Evolutionary conservation across 2,329 filamentous ascomycete species (phyloP).

Genomic region (Aphanoascus verrucosus): DNA sequence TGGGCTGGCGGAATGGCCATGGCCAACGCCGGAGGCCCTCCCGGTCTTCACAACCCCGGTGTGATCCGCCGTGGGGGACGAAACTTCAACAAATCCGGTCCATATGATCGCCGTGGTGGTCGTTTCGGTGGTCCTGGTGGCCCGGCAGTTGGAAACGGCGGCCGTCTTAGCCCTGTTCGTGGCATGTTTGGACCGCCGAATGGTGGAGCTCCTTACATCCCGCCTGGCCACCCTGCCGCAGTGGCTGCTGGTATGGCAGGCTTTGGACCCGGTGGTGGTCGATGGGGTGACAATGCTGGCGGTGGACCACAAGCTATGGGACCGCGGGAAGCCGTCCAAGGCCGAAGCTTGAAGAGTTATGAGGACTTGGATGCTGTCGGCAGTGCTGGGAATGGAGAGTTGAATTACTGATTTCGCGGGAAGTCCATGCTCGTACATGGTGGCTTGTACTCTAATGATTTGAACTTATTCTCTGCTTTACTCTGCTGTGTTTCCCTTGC

Average conservation of each 20-base stretch:
- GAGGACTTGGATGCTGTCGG: constrained; percentile 88
- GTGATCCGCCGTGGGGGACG: constrained; percentile 59
- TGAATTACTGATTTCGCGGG: constrained; percentile 62
- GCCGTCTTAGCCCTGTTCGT: constrained; percentile 39
- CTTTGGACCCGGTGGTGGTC: constrained; percentile 38
- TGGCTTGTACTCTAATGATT: constrained; percentile 4
- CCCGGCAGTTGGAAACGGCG: constrained; percentile 27
- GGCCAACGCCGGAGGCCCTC: constrained; percentile 24
- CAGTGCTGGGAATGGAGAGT: constrained; percentile 62
- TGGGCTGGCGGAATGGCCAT: constrained; percentile 24
- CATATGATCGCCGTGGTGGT: constrained; percentile 58
- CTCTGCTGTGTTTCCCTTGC: neutral
- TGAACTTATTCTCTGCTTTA: neutral
- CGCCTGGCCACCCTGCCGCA: constrained; percentile 33
- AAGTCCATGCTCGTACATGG: neutral
- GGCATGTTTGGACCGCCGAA: constrained; percentile 28
- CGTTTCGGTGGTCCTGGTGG: constrained; percentile 41
- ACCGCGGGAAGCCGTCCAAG: constrained; percentile 82
- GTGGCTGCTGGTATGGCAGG: constrained; percentile 35
- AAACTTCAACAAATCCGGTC: constrained; percentile 55
- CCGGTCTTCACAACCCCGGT: constrained; percentile 45
- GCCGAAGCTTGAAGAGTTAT: constrained; percentile 88
- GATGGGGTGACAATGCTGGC: constrained; percentile 63
- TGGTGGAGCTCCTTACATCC: constrained; percentile 27
- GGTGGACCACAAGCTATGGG: constrained; percentile 64